Percentiles rank a stretch among this genome's conserved stretches.
Evolutionary conservation across 2,329 filamentous ascomycete genomes (phyloP).

Genomic region (Fusarium globosum): DNA sequence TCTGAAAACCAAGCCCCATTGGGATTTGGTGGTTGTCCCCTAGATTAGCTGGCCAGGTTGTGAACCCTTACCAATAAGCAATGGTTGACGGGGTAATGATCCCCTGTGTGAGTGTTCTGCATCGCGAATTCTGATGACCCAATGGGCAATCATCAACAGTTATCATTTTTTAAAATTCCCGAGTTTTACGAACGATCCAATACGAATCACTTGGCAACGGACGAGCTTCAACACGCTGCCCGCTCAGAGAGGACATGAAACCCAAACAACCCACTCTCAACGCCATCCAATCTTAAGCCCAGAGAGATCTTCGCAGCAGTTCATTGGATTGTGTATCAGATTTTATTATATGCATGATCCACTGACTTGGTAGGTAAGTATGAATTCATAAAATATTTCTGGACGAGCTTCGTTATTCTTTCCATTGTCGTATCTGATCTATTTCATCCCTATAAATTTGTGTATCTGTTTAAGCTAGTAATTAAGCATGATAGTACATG

Average conservation of each 20-base stretch:
- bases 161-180: neutral
- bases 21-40: slow-evolving; percentile 8
- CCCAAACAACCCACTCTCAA: slow-evolving; percentile 24
- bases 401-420: neutral
- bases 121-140: neutral
- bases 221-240: neutral
- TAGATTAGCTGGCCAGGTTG: neutral
- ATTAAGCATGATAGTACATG: slow-evolving; percentile 19
- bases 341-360: neutral
- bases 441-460: neutral
- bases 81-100: slow-evolving; percentile 6
- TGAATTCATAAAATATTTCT: neutral
- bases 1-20: slow-evolving; percentile 22
- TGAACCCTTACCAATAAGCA: slow-evolving; percentile 17
- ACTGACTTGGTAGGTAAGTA: neutral
- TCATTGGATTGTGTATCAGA: slow-evolving; percentile 11
- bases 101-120: neutral
- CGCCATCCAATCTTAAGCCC: slow-evolving; percentile 35
- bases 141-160: neutral
- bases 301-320: slow-evolving; percentile 20
- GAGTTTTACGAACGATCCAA: neutral
- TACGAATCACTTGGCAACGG: neutral
- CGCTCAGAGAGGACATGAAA: slow-evolving; percentile 28
- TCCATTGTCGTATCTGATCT: neutral
- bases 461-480: slow-evolving; percentile 14